These are phyloP conservation scores for Botrytis paeoniae DNA, from an alignment of 2,329 filamentous ascomycete species.

Conservation along the genomic window DNA sequence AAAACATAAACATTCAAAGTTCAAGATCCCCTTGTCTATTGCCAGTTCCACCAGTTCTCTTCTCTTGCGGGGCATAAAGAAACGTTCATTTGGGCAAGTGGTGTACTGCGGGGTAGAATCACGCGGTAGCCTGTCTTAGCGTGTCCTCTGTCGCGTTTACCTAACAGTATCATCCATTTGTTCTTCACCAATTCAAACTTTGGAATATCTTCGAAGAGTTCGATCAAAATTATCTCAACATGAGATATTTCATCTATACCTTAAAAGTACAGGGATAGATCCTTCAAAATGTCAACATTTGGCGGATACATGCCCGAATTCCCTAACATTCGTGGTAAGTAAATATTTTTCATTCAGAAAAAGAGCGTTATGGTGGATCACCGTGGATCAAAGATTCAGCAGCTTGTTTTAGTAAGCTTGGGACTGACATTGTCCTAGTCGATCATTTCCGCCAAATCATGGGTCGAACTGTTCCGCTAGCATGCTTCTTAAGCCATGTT, in stretches of 20 bases:
- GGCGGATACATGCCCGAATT: conserved; percentile 72
- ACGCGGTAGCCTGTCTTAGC: conserved; percentile 6
- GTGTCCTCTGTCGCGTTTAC: neutral
- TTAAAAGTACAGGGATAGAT: neutral
- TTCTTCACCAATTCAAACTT: neutral
- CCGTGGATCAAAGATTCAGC: neutral
- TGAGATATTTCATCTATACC: neutral
- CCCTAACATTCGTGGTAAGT: conserved; percentile 67
- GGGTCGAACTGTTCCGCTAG: conserved; percentile 60
- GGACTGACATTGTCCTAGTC: conserved; percentile 47
- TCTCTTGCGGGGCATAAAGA: neutral
- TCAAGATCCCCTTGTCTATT: neutral
- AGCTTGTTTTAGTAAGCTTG: neutral
- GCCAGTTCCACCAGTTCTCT: neutral
- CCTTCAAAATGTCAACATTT: conserved; percentile 68
- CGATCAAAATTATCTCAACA: neutral
- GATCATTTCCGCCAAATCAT: conserved; percentile 72
- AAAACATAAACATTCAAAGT: neutral
- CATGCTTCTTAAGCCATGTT: conserved; percentile 87
- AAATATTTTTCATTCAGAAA: neutral
- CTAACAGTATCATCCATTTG: neutral
- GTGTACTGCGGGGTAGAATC: neutral
- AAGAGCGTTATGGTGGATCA: neutral
- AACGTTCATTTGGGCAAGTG: neutral
- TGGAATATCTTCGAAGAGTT: neutral